These are phyloP conservation scores for Cinnamomum micranthum DNA, from an alignment of 164 flowering plant species.

Conservation along the genomic window DNA sequence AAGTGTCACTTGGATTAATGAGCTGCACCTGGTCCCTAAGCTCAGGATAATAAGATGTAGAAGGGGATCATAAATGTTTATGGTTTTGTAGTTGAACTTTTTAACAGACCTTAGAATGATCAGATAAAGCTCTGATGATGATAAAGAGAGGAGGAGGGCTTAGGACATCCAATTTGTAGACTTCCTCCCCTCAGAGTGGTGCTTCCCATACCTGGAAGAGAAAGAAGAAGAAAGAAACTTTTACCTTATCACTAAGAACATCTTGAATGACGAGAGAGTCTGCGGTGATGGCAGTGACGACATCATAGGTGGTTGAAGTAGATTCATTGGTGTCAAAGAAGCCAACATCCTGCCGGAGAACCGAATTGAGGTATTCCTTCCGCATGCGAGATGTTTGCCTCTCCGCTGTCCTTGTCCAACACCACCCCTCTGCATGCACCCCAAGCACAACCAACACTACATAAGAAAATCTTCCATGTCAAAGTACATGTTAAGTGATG, in stretches of 20 bases:
- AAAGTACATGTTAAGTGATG: background rate
- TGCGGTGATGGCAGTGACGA: slow-evolving; percentile 43
- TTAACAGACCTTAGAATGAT: too few relatives aligned
- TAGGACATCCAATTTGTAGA: background rate
- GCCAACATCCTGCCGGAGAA: slow-evolving; percentile 54
- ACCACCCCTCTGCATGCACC: slow-evolving; percentile 29
- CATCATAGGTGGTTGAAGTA: slow-evolving; percentile 37
- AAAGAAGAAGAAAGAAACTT: background rate
- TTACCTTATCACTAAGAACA: slow-evolving; percentile 61
- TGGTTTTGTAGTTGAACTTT: too few relatives aligned
- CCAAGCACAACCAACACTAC: background rate
- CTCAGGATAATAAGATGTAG: too few relatives aligned
- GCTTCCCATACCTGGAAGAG: background rate
- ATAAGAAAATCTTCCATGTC: background rate
- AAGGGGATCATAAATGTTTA: too few relatives aligned
- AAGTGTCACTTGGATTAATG: too few relatives aligned
- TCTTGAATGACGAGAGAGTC: slow-evolving; percentile 53
- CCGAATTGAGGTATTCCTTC: slow-evolving; percentile 42
- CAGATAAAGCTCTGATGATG: background rate
- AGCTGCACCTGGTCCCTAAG: too few relatives aligned
- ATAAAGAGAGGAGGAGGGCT: background rate
- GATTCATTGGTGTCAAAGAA: slow-evolving; percentile 44
- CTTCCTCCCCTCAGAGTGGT: background rate
- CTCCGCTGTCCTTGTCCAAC: slow-evolving; percentile 70
- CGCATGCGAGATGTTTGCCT: slow-evolving; percentile 54